Evolutionary conservation across 805 yeast genomes (phyloP).

Genomic region (Nakazawaea siamensis): DNA sequence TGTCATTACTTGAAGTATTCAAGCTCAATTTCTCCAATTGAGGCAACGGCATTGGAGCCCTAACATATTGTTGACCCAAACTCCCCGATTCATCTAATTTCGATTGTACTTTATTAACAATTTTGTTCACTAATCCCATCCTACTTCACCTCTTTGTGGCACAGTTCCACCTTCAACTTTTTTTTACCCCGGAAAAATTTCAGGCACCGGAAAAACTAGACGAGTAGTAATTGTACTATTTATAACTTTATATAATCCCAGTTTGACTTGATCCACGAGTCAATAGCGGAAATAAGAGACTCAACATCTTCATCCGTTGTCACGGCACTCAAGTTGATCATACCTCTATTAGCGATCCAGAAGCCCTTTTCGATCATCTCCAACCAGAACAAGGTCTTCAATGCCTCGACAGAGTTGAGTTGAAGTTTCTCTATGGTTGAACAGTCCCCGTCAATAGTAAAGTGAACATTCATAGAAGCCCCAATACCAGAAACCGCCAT

Average conservation of each 20-base stretch:
- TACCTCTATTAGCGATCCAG: constrained; percentile 13
- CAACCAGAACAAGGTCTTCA: constrained; percentile 12
- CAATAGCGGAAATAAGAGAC: constrained; percentile 3
- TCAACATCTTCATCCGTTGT: constrained; percentile 9
- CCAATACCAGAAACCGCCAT: constrained; percentile 10
- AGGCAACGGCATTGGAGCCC: no score
- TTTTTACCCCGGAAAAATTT: no score
- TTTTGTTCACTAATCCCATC: no score
- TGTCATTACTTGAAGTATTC: neutral
- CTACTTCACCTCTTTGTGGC: no score
- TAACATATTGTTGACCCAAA: no score
- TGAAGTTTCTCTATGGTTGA: neutral
- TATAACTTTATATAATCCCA: neutral
- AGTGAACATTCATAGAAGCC: constrained; percentile 8
- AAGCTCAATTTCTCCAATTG: no score
- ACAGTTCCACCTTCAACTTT: no score
- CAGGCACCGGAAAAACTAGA: constrained; percentile 1
- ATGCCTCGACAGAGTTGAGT: neutral
- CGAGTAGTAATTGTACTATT: no score
- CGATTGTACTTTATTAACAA: no score
- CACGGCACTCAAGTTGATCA: constrained; percentile 10
- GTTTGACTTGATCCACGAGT: constrained; percentile 4
- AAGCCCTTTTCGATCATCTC: constrained; percentile 11
- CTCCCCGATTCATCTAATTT: no score
- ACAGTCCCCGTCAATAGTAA: constrained; percentile 1